Conservation (phyloP, 306 rosid species). For the Rosa rugosa region DNA sequence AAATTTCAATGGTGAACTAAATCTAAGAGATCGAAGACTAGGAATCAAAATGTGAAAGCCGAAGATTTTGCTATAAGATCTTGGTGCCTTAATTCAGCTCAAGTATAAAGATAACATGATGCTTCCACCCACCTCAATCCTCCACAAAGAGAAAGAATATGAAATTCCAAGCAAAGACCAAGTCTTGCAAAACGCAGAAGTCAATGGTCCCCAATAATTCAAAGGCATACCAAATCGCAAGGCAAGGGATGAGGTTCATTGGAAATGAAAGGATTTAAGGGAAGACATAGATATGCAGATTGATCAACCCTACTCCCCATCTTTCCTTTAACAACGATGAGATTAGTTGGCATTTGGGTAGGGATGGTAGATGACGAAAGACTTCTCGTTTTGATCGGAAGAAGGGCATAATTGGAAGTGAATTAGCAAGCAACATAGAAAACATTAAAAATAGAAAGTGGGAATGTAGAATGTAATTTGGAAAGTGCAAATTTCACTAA, state of each 20-base stretch:
- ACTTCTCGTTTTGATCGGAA: no score
- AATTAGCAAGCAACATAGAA: no score
- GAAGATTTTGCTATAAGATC: neutral
- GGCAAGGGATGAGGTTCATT: neutral
- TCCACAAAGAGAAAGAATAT: neutral
- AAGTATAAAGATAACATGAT: constrained; percentile 17
- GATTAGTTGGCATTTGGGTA: no score
- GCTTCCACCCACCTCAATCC: constrained; percentile 22
- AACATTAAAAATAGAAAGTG: no score
- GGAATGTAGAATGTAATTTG: no score
- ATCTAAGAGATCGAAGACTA: neutral
- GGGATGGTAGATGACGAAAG: no score
- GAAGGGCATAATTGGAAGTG: no score
- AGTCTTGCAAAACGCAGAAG: constrained; percentile 18
- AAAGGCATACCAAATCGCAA: neutral
- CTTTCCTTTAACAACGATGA: no score
- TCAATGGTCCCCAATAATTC: constrained; percentile 9
- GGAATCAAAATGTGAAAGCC: constrained; percentile 3
- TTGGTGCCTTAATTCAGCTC: constrained; percentile 36
- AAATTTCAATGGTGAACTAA: neutral
- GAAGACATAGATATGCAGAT: no score
- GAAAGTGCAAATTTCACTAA: no score
- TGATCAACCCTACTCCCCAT: no score
- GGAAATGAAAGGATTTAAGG: constrained; percentile 2
- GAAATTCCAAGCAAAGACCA: constrained; percentile 30